Conservation (phyloP, 2,329 filamentous ascomycete genomes). For the Colletotrichum caudatum region DNA sequence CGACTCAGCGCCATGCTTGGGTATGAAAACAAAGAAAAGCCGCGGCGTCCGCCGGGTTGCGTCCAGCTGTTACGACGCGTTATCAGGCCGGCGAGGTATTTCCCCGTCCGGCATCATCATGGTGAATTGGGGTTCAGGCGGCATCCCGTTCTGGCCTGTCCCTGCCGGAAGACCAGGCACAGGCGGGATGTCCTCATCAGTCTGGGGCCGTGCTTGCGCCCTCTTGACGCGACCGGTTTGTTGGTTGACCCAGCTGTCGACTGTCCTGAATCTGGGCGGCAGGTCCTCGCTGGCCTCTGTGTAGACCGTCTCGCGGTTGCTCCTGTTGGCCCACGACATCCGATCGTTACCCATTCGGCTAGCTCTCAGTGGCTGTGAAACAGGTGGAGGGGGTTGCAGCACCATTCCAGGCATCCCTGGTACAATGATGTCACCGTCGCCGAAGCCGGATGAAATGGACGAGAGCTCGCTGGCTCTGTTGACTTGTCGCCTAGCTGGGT, state of each 20-base stretch:
- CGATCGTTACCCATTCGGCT: constrained; percentile 45
- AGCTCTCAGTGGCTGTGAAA: constrained; percentile 27
- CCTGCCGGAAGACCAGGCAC: constrained; percentile 53
- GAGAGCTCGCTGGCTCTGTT: constrained; percentile 65
- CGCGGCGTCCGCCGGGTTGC: constrained; percentile 19
- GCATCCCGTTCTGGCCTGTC: constrained; percentile 52
- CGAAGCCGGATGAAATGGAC: constrained; percentile 73
- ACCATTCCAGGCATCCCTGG: constrained; percentile 44
- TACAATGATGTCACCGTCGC: constrained; percentile 69
- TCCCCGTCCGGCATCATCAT: constrained; percentile 66
- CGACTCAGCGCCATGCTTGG: constrained; percentile 32
- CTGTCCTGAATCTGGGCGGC: constrained; percentile 67
- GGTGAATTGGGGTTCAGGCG: constrained; percentile 60
- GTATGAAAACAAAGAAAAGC: constrained; percentile 41
- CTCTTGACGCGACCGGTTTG: constrained; percentile 68
- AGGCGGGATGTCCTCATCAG: constrained; percentile 52
- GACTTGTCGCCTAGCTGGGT: constrained; percentile 50
- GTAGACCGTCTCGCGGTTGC: constrained; percentile 63
- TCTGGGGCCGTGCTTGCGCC: constrained; percentile 55
- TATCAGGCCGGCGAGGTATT: constrained; percentile 57
- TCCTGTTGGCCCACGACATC: constrained; percentile 54
- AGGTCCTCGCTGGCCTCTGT: constrained; percentile 66
- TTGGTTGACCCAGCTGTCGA: constrained; percentile 75
- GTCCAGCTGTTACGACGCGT: constrained; percentile 22
- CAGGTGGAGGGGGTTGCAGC: constrained; percentile 38